These are phyloP conservation scores for Prunus padus DNA, from an alignment of 306 rosid genomes.

Conservation along the genomic window DNA sequence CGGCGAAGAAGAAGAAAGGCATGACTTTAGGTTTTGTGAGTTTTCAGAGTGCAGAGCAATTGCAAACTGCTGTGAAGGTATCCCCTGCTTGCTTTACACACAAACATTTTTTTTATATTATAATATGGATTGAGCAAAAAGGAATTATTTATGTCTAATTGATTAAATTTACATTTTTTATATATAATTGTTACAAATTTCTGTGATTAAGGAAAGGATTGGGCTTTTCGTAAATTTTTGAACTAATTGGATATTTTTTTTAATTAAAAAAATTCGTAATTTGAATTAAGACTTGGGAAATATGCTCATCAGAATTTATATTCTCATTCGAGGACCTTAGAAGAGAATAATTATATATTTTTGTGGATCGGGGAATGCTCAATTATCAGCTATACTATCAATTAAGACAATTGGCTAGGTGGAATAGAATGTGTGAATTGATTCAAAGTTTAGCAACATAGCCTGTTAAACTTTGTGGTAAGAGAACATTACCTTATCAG, in stretches of 20 bases:
- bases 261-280: background rate
- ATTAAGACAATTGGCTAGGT: too few relatives aligned
- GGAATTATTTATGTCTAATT: too few relatives aligned
- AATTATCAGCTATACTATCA: too few relatives aligned
- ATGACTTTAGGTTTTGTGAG: constrained; percentile 69
- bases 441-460: too few relatives aligned
- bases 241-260: background rate
- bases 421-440: too few relatives aligned
- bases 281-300: background rate
- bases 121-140: too few relatives aligned
- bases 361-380: too few relatives aligned
- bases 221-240: background rate
- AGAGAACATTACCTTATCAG: background rate
- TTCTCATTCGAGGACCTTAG: too few relatives aligned
- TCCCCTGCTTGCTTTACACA: constrained; percentile 14
- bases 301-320: too few relatives aligned
- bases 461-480: background rate
- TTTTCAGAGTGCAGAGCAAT: constrained; percentile 69
- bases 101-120: background rate
- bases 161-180: too few relatives aligned
- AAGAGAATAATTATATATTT: too few relatives aligned
- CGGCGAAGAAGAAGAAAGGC: constrained; percentile 85
- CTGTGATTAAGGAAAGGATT: background rate
- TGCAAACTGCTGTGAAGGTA: constrained; percentile 63
- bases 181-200: too few relatives aligned